Evolutionary conservation across 1,284 basidiomycete species (phyloP), one percentile per base, ranked within the genome.

Genomic region (Fomitopsis schrenkii): DNA sequence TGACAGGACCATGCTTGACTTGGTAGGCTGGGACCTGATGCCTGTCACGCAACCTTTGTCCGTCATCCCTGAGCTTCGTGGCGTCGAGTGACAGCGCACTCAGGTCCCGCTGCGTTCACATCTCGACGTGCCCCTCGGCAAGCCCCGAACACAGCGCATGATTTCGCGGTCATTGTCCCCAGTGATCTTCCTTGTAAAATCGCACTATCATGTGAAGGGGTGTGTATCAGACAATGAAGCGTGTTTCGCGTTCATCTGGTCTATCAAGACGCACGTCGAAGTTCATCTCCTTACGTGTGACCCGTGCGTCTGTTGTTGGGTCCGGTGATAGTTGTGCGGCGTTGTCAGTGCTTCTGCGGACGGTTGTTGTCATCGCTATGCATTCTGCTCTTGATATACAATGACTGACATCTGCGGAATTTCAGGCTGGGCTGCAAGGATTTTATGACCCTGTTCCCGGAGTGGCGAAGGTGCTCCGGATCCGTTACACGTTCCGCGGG

Each of bases 401-500:
- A 15, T 59, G 1, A 55, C 48, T 60, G 17, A 60, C 30, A n/a
- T 50, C 28, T 40, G 26, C 48, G 30, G 26, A 22, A 30, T 59
- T 35, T 46, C 68, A 91, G 88, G 76, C 84, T 59, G 82, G 83
- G 42, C 77, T 93, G 62, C 84, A 89, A 69, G 91, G 90, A 28
- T 91, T 93, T 78, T 84, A 81, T 69, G 90, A 93, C 74, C 90
- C 86, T 62, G 86, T 83, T n/a, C 84, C 88, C 41, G 84, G 83
- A 42, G 79, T 83, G 60, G 75, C 79, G 59, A 93, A 93, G 77
- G 78, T 79, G 28, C 76, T 97, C 56, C 77, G 83, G 35, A 80
- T 97, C 53, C 82, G 86, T 48, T 97, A 97, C 75, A 76, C 83
- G 53, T 97, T 97, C 81, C 82, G 84, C 64, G 87, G 85, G 45